A percentile compares a stretch with the other conserved stretches of the same genome.
phyloP scores from a whole-genome alignment of 768 basidiomycete species.

The Agrocybe pediades region DNA sequence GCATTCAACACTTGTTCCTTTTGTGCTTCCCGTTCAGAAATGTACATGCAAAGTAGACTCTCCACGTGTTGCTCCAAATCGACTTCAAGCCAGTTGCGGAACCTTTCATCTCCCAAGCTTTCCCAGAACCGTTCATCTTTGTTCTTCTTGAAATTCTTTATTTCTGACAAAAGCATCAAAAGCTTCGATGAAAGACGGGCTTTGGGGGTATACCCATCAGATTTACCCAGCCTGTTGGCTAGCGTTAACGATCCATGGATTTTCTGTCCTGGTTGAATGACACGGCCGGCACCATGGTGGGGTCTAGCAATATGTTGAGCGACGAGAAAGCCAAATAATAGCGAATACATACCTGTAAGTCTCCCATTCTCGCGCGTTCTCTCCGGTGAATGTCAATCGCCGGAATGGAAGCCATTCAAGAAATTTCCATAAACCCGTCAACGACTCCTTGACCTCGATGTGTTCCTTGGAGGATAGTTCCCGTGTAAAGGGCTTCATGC shows the following conservation, averaged over 20 bases:
- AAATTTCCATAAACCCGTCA: neutral
- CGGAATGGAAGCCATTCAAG: no score
- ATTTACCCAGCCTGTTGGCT: neutral
- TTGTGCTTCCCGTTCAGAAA: no score
- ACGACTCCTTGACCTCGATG: slow-evolving; percentile 2
- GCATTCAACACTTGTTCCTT: no score
- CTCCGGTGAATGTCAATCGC: neutral
- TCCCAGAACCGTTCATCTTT: no score
- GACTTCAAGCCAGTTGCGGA: no score
- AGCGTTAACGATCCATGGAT: slow-evolving; percentile 12
- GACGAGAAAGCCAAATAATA: no score
- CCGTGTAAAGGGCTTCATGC: neutral
- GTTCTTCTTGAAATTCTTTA: no score
- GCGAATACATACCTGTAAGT: slow-evolving; percentile 18
- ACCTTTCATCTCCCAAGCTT: no score
- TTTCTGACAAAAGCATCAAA: neutral
- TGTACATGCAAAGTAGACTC: no score
- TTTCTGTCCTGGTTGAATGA: slow-evolving; percentile 15
- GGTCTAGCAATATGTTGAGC: no score
- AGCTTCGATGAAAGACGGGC: neutral
- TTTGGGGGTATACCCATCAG: slow-evolving; percentile 15
- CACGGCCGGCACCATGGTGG: slow-evolving; percentile 7
- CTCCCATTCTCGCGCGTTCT: neutral
- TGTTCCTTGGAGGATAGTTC: neutral
- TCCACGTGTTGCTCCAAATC: no score